Percentiles rank a stretch among this genome's conserved stretches.
Conservation (phyloP, 2,329 filamentous ascomycete genomes). For the Zopfia rhizophila region DNA sequence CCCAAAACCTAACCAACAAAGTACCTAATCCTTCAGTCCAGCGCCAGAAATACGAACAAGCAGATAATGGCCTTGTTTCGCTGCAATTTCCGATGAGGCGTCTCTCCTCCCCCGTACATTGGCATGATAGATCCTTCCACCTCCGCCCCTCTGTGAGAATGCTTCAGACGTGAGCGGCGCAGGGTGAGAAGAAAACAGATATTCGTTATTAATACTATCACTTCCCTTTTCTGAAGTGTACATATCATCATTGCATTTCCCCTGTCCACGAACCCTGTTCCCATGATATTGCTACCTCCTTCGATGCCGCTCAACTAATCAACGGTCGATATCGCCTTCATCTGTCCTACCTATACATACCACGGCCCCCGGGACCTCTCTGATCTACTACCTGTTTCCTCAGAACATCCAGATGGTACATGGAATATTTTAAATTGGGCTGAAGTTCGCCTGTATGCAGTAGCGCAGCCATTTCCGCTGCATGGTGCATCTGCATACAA, state of each 20-base stretch:
- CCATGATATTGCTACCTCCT: constrained; percentile 15
- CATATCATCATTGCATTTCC: constrained; percentile 29
- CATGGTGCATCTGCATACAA: constrained; percentile 35
- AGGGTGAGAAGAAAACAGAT: constrained; percentile 23
- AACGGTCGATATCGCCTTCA: constrained; percentile 35
- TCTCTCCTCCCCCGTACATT: constrained; percentile 18
- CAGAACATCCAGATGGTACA: constrained; percentile 29
- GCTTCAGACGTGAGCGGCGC: too few species aligned
- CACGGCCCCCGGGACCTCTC: constrained; percentile 31
- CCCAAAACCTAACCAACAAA: constrained; percentile 33
- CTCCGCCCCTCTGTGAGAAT: constrained; percentile 29
- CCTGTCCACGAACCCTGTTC: constrained; percentile 31
- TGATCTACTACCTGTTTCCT: constrained; percentile 22
- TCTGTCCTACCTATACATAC: constrained; percentile 34
- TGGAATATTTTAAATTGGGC: constrained; percentile 37
- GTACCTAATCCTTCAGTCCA: constrained; percentile 32
- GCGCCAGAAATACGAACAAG: constrained; percentile 25
- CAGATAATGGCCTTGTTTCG: constrained; percentile 29
- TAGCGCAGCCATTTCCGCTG: constrained; percentile 42
- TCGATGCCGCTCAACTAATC: constrained; percentile 32
- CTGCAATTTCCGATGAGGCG: constrained; percentile 36
- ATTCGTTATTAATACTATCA: constrained; percentile 29
- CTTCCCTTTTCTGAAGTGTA: constrained; percentile 27
- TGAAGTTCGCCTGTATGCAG: constrained; percentile 40
- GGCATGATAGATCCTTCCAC: constrained; percentile 18